phyloP scores from a whole-genome alignment of 2,329 filamentous ascomycete species.

The Pseudogymnoascus sp. region DNA sequence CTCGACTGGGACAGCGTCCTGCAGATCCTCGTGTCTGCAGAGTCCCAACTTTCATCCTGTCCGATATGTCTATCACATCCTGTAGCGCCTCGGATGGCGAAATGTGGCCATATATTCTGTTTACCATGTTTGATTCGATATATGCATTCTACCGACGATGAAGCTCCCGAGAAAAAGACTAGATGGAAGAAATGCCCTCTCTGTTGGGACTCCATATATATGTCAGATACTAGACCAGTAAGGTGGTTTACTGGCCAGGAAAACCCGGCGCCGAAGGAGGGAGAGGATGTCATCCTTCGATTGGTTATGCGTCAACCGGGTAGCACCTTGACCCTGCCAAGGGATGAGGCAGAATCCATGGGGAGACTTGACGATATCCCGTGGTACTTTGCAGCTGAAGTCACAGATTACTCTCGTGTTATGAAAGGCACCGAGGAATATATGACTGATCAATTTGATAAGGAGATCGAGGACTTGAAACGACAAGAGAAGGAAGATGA shows the following conservation, averaged over 20 bases:
- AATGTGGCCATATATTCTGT: slow-evolving; percentile 95
- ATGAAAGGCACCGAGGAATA: slow-evolving; percentile 93
- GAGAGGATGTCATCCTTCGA: slow-evolving; percentile 81
- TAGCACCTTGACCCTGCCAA: slow-evolving; percentile 80
- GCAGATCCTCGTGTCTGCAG: slow-evolving; percentile 82
- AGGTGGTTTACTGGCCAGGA: slow-evolving; percentile 90
- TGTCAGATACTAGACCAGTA: slow-evolving; percentile 83
- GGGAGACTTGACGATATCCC: slow-evolving; percentile 70
- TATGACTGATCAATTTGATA: slow-evolving; percentile 72
- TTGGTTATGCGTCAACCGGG: slow-evolving; percentile 73
- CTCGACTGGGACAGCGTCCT: slow-evolving; percentile 86
- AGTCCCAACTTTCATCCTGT: slow-evolving; percentile 82
- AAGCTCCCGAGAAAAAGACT: slow-evolving; percentile 57
- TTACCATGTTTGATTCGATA: slow-evolving; percentile 88
- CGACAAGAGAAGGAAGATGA: slow-evolving; percentile 83
- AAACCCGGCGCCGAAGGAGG: slow-evolving; percentile 68
- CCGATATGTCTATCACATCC: slow-evolving; percentile 92
- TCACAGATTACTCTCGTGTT: slow-evolving; percentile 87
- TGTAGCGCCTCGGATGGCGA: slow-evolving; percentile 91
- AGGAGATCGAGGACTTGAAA: slow-evolving; percentile 67
- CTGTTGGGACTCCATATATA: slow-evolving; percentile 87
- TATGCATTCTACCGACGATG: slow-evolving; percentile 74
- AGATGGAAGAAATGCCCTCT: slow-evolving; percentile 95
- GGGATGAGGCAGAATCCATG: slow-evolving; percentile 66
- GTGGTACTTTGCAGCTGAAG: slow-evolving; percentile 91